Conservation (phyloP, 805 yeast genomes). For the Kodamaea restingae region DNA sequence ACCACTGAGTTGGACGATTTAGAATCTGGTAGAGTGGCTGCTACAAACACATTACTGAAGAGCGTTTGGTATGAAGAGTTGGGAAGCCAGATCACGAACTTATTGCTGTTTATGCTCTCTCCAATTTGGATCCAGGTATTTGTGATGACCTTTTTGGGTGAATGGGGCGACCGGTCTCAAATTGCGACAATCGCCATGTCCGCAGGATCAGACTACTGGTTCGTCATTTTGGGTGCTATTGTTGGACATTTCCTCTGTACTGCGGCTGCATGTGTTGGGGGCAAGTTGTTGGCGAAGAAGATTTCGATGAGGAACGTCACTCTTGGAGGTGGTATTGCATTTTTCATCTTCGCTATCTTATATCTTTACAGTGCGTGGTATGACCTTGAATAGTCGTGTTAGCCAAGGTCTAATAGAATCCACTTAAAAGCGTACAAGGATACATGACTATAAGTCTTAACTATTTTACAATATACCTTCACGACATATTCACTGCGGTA, state of each 20-base stretch:
- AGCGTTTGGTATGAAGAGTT: constrained; percentile 23
- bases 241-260: constrained; percentile 89
- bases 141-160: constrained; percentile 93
- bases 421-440: too few relatives aligned
- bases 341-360: constrained; percentile 74
- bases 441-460: too few relatives aligned
- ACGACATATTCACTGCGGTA: too few relatives aligned
- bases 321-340: constrained; percentile 84
- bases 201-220: constrained; percentile 90
- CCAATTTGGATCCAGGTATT: constrained; percentile 95
- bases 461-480: too few relatives aligned
- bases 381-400: constrained; percentile 16
- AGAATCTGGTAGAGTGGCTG: constrained; percentile 50
- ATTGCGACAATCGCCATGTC: constrained; percentile 98
- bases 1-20: constrained; percentile 47
- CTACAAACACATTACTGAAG: constrained; percentile 11
- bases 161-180: constrained; percentile 99
- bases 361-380: constrained; percentile 68
- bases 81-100: constrained; percentile 45
- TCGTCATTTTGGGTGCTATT: constrained; percentile 82
- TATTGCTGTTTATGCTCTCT: constrained; percentile 64
- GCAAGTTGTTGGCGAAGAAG: constrained; percentile 81
- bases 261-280: constrained; percentile 88
- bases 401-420: neutral
- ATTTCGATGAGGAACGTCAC: constrained; percentile 91